Base-by-base conservation (phyloP, 768 basidiomycete genomes). In the Cubamyces lactineus region DNA sequence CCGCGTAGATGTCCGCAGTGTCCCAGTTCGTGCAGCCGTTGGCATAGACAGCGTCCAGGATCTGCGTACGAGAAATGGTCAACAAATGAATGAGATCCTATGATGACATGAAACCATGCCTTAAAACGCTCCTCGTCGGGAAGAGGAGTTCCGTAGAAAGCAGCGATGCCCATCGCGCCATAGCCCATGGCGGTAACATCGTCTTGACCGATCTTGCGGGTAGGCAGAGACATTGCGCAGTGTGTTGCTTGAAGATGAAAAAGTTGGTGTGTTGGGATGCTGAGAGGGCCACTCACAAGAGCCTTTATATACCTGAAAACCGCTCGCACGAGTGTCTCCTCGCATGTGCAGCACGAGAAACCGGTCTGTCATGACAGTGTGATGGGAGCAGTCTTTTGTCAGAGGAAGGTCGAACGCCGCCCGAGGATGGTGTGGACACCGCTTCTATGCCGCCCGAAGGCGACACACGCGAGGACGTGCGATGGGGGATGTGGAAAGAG, bases 81-180 rank as follows among this genome's bases (percentile, higher is more conserved):
- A 1, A 28, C 26, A 16, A 46, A 12, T 43, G 23, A 5, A 28
- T 24, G 79, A 70, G 78, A 39, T 6, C 7, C 15, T 24, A 39
- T n/a, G 9, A 15, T 19, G n/a, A 17, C 11, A 17, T 28, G 5
- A 1, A 1, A 21, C 26, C 69, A 12, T 48, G 86, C 85, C 79
- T 82, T 81, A 65, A 88, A 79, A 1, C 84, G 77, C 56, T 86
- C 83, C 65, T 87, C 85, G 57, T 88, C 86, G 2, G 76, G 56
- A 12, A 74, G 74, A 1, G 71, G 67, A 3, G 65, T 59, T 19
- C 85, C 85, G 60, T 85, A 85, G 47, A 68, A 75, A 0, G 73
- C 75, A 13, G 80, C 80, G 16, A 87, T 67, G 11, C 83, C 84
- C 86, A 87, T 87, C 5, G 80, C 73, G 5, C 87, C 87, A 63